A percentile compares a stretch with the other conserved stretches of the same genome.
These are phyloP conservation scores for Pholiota microspora DNA, from an alignment of 768 basidiomycete genomes.

Conservation along the genomic window DNA sequence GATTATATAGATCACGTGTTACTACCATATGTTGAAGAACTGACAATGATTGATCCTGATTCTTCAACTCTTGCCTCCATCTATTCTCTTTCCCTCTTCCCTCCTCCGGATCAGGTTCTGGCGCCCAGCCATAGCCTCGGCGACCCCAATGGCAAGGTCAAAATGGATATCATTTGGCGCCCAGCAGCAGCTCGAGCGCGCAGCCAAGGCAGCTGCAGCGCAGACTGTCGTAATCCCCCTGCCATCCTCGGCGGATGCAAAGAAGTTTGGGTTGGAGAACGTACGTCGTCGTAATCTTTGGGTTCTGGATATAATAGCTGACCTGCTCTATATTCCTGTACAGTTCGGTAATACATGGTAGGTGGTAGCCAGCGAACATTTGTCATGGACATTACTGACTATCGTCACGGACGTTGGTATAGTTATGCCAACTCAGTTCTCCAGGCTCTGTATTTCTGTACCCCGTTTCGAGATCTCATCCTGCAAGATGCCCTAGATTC, in stretches of 20 bases:
- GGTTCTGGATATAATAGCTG: not conserved
- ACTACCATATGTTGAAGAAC: constrained; percentile 1
- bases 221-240: constrained; percentile 28
- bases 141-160: constrained; percentile 32
- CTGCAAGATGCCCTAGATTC: constrained; percentile 58
- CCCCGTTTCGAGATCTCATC: constrained; percentile 89
- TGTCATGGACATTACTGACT: constrained; percentile 11
- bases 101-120: constrained; percentile 9
- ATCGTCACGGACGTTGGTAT: constrained; percentile 15
- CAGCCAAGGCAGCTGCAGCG: constrained; percentile 21
- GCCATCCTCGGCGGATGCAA: constrained; percentile 63
- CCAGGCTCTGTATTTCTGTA: constrained; percentile 91
- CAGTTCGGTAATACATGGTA: constrained; percentile 98
- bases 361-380: constrained; percentile 15
- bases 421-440: constrained; percentile 80
- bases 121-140: not conserved
- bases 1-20: constrained; percentile 3
- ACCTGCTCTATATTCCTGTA: constrained; percentile 4
- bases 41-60: constrained; percentile 10
- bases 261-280: constrained; percentile 97
- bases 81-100: constrained; percentile 7
- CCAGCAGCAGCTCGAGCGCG: constrained; percentile 24
- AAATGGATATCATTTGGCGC: constrained; percentile 36
- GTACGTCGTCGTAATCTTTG: constrained; percentile 48
- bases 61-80: constrained; percentile 4